These are phyloP conservation scores for Cytidiella melzeri DNA, from an alignment of 768 basidiomycete species.

Conservation along the genomic window DNA sequence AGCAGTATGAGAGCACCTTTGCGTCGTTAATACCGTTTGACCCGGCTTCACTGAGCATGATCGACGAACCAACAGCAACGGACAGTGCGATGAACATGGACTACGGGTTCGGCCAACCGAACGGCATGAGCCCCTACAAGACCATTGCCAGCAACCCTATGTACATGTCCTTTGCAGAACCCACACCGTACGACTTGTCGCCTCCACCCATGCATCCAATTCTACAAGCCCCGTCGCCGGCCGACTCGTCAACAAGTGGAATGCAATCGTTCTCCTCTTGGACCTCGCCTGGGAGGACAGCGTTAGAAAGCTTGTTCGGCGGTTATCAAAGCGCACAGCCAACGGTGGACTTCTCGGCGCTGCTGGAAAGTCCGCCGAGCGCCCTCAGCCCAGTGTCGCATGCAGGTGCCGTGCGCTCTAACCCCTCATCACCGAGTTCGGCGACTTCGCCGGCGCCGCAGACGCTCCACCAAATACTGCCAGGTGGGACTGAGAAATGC, in stretches of 20 bases:
- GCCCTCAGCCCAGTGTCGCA: constrained; percentile 53
- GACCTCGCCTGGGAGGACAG: constrained; percentile 8
- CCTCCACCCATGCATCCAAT: constrained; percentile 13
- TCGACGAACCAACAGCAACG: constrained; percentile 58
- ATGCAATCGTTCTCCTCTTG: constrained; percentile 1
- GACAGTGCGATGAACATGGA: constrained; percentile 58
- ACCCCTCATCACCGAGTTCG: constrained; percentile 17
- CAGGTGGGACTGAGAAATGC: constrained; percentile 25
- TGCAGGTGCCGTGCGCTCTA: constrained; percentile 23
- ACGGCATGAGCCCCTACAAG: constrained; percentile 53
- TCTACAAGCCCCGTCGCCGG: constrained; percentile 9
- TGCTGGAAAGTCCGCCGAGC: constrained; percentile 29
- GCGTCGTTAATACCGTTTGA: constrained; percentile 66
- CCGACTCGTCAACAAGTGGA: constrained; percentile 11
- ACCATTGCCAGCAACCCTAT: constrained; percentile 80
- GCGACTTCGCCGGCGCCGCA: constrained; percentile 32
- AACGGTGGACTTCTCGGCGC: constrained; percentile 28
- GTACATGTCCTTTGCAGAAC: constrained; percentile 74
- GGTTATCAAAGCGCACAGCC: constrained; percentile 28
- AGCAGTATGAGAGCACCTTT: constrained; percentile 42
- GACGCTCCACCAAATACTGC: constrained; percentile 28
- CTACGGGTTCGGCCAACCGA: constrained; percentile 38
- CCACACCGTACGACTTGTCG: constrained; percentile 22
- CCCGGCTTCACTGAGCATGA: constrained; percentile 53
- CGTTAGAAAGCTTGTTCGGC: constrained; percentile 37